phyloP scores from a whole-genome alignment of 495 filamentous ascomycete genomes.

The Lasiosphaeria ovina region DNA sequence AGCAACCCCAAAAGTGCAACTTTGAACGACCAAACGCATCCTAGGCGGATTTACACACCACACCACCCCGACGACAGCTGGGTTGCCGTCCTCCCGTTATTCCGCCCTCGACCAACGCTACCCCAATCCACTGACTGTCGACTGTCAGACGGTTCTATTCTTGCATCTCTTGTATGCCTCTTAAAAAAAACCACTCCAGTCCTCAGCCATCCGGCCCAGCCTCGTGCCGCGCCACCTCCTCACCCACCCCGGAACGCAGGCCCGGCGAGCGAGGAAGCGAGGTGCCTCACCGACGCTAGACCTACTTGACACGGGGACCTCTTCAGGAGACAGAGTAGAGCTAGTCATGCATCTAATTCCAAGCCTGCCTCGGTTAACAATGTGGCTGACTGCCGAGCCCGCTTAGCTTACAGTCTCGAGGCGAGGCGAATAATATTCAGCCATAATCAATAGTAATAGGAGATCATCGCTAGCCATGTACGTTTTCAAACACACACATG shows the following conservation, averaged over 20 bases:
- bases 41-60: not conserved
- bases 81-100: not conserved
- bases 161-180: not conserved
- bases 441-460: no score
- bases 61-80: not conserved
- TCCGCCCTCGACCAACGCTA: not conserved
- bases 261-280: not conserved
- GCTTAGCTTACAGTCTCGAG: no score
- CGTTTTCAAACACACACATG: no score
- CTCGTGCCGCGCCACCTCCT: not conserved
- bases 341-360: no score
- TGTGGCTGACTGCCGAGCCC: no score
- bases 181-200: not conserved
- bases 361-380: no score
- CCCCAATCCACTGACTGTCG: not conserved
- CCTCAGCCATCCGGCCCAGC: not conserved
- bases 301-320: no score
- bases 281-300: not conserved
- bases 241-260: not conserved
- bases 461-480: no score
- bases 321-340: no score
- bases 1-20: not conserved
- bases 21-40: no score
- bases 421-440: no score
- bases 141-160: not conserved